A percentile compares a stretch with the other conserved stretches of the same genome.
phyloP scores from a whole-genome alignment of 257 asterid species.

The Petunia secreta region DNA sequence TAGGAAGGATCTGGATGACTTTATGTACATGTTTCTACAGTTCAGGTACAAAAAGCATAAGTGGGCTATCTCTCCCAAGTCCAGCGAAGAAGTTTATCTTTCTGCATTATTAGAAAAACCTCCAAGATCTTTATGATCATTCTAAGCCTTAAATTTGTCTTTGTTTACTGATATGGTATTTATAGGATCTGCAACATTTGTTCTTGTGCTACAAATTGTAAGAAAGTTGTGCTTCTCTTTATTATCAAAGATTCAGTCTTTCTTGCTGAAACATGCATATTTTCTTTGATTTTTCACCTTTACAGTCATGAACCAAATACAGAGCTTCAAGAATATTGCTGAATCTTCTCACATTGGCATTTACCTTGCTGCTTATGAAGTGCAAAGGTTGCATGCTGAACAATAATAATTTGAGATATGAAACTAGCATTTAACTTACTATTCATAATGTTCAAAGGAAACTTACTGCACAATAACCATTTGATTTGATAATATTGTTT shows the following conservation, averaged over 20 bases:
- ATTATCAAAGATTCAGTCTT: neutral
- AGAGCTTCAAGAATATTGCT: neutral
- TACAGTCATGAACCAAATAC: neutral
- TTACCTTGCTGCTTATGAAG: neutral
- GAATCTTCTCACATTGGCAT: neutral
- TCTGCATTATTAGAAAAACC: constrained; percentile 93
- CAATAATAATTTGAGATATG: neutral
- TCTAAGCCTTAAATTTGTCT: neutral
- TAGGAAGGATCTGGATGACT: constrained; percentile 79
- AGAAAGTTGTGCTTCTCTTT: neutral
- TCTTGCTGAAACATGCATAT: neutral
- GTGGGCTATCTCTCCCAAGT: constrained; percentile 79
- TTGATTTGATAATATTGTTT: neutral
- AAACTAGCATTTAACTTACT: neutral
- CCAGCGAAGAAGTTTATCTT: constrained; percentile 74
- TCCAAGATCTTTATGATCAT: constrained; percentile 61
- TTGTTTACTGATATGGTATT: neutral
- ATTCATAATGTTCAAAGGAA: neutral
- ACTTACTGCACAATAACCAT: neutral
- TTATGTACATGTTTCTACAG: constrained; percentile 87
- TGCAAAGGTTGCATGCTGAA: neutral
- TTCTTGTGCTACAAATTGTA: neutral
- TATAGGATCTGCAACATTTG: constrained; percentile 20
- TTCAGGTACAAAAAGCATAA: constrained; percentile 84
- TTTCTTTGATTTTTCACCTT: neutral